phyloP scores from a whole-genome alignment of 108 stramenopile species.

The Conticribra guillardii region DNA sequence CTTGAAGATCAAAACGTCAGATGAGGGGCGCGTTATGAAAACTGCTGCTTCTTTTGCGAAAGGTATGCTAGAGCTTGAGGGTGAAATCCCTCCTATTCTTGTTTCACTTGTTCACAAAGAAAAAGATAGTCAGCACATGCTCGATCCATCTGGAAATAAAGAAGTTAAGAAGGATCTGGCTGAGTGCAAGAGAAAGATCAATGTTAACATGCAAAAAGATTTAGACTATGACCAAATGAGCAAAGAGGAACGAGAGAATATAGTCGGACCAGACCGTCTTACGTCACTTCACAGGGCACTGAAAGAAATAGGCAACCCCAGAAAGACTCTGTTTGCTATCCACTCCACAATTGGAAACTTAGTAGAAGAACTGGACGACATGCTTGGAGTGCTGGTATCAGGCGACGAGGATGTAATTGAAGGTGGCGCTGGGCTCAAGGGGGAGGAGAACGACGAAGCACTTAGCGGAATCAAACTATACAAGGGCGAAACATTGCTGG shows the following conservation, averaged over 20 bases:
- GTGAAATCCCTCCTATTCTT: constrained; percentile 97
- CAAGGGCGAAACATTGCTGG: constrained; percentile 92
- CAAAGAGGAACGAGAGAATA: constrained; percentile 62
- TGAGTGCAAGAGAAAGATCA: constrained; percentile 83
- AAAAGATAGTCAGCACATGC: constrained; percentile 68
- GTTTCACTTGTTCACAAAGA: constrained; percentile 97
- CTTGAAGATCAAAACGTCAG: constrained; percentile 96
- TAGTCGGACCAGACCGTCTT: constrained; percentile 82
- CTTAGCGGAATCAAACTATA: constrained; percentile 89
- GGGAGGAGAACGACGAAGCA: constrained; percentile 78
- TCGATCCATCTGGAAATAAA: constrained; percentile 96
- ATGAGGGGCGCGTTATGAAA: constrained; percentile 99
- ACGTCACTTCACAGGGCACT: constrained; percentile 81
- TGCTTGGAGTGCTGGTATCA: constrained; percentile 73
- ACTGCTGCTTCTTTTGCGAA: constrained; percentile 91
- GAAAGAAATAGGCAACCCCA: constrained; percentile 87
- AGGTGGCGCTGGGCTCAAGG: constrained; percentile 83
- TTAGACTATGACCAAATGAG: constrained; percentile 66
- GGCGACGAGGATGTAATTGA: constrained; percentile 79
- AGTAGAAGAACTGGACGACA: constrained; percentile 87
- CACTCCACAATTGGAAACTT: constrained; percentile 83
- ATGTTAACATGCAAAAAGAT: constrained; percentile 83
- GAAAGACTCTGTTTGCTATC: constrained; percentile 78
- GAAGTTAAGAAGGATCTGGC: constrained; percentile 92
- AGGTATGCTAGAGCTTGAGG: constrained; percentile 96